Percentiles rank a stretch among this genome's conserved stretches.
Conservation (phyloP, 495 filamentous ascomycete species). For the Xylaria nigripes region DNA sequence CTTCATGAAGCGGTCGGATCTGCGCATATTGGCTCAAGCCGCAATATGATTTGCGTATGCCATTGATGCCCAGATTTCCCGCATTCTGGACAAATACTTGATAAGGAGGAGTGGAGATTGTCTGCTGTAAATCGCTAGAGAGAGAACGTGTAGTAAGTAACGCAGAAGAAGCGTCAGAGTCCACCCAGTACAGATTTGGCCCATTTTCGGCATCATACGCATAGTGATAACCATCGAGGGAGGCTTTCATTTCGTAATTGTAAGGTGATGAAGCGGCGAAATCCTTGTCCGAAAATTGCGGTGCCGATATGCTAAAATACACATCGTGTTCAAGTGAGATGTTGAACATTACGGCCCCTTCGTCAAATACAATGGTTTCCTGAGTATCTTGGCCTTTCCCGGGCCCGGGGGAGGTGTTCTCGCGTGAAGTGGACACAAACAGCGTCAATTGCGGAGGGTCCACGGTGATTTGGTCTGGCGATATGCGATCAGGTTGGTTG, state of each 20-base stretch:
- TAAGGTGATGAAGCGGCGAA: constrained; percentile 49
- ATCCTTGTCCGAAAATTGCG: constrained; percentile 40
- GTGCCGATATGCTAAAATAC: constrained; percentile 67
- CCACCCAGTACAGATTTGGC: constrained; percentile 57
- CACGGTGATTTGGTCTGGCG: constrained; percentile 24
- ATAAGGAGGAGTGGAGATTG: constrained; percentile 50
- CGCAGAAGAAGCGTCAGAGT: constrained; percentile 69
- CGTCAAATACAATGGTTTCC: constrained; percentile 30
- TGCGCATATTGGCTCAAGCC: constrained; percentile 56
- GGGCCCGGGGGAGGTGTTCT: constrained; percentile 62
- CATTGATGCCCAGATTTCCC: constrained; percentile 50
- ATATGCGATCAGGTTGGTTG: constrained; percentile 53
- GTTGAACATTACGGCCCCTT: constrained; percentile 56
- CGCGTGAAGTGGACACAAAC: constrained; percentile 60
- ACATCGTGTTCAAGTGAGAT: constrained; percentile 51
- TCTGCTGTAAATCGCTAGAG: constrained; percentile 32
- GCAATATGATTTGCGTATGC: constrained; percentile 67
- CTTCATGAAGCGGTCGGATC: constrained; percentile 46
- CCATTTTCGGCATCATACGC: constrained; percentile 38
- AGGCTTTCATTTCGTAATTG: constrained; percentile 74
- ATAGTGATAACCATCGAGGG: constrained; percentile 67
- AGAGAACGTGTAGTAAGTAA: constrained; percentile 70
- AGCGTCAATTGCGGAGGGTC: constrained; percentile 64
- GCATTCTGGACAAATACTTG: constrained; percentile 68
- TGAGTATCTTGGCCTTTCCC: constrained; percentile 38